Evolutionary conservation across 306 rosid species (phyloP).

Genomic region (Boehmeria nivea): DNA sequence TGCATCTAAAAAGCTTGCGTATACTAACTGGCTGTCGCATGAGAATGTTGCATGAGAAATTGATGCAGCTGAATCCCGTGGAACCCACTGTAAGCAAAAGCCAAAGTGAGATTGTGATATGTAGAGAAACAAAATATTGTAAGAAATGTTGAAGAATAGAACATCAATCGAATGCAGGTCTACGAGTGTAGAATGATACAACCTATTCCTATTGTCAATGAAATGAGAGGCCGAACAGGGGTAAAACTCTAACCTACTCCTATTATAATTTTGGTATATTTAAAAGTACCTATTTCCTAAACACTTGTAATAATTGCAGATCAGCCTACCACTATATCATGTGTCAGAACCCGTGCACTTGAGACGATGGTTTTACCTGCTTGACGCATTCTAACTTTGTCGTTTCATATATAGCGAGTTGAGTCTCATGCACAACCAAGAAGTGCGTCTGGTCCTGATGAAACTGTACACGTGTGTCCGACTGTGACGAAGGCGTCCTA

Average conservation of each 20-base stretch:
- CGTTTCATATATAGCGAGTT: conserved; percentile 83
- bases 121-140: neutral
- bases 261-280: too few species aligned
- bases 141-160: neutral
- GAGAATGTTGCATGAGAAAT: conserved; percentile 96
- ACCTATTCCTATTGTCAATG: too few species aligned
- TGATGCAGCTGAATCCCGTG: conserved; percentile 75
- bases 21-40: conserved; percentile 88
- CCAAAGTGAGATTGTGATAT: neutral
- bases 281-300: neutral
- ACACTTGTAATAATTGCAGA: neutral
- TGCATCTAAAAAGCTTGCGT: conserved; percentile 88
- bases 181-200: too few species aligned
- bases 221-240: too few species aligned
- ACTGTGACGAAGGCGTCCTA: conserved; percentile 61
- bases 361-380: conserved; percentile 43
- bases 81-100: conserved; percentile 51
- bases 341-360: conserved; percentile 2
- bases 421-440: conserved; percentile 92
- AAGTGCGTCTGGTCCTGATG: conserved; percentile 88
- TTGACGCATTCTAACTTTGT: conserved; percentile 71
- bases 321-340: neutral
- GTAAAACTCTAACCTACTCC: too few species aligned
- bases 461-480: conserved; percentile 89
- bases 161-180: too few species aligned